phyloP scores from a whole-genome alignment of 768 basidiomycete genomes.

The Tylopilus felleus region DNA sequence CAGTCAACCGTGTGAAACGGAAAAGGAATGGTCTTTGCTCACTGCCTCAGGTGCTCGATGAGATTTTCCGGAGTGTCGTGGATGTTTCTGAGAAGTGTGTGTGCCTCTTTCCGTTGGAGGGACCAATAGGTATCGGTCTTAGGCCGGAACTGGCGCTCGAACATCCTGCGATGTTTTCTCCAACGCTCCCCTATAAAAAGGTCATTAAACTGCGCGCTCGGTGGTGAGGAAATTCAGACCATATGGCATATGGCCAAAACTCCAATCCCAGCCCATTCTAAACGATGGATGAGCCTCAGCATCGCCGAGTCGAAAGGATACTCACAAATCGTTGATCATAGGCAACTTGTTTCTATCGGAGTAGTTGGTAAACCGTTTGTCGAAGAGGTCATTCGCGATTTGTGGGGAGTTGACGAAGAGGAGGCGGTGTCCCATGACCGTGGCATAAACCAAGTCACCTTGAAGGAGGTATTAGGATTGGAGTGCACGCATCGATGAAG shows the following conservation, averaged over 20 bases:
- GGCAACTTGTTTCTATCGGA: constrained; percentile 47
- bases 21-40: constrained; percentile 14
- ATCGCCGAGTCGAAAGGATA: not conserved
- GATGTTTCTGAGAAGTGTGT: constrained; percentile 43
- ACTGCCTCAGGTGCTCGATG: constrained; percentile 50
- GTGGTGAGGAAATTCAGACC: constrained; percentile 25
- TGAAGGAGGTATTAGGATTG: not conserved
- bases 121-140: constrained; percentile 35
- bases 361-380: constrained; percentile 53
- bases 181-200: constrained; percentile 44
- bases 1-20: not conserved
- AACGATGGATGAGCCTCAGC: constrained; percentile 14
- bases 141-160: constrained; percentile 50
- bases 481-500: not conserved
- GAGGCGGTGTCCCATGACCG: constrained; percentile 46
- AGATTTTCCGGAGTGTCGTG: constrained; percentile 42
- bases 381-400: constrained; percentile 50
- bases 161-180: constrained; percentile 51
- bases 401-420: constrained; percentile 48
- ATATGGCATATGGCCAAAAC: constrained; percentile 55
- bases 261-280: constrained; percentile 49
- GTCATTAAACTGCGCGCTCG: not conserved
- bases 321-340: constrained; percentile 51
- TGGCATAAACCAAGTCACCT: constrained; percentile 55
- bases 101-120: constrained; percentile 43